Evolutionary conservation across 768 basidiomycete species (phyloP).

Genomic region (Mycena leptocephala): DNA sequence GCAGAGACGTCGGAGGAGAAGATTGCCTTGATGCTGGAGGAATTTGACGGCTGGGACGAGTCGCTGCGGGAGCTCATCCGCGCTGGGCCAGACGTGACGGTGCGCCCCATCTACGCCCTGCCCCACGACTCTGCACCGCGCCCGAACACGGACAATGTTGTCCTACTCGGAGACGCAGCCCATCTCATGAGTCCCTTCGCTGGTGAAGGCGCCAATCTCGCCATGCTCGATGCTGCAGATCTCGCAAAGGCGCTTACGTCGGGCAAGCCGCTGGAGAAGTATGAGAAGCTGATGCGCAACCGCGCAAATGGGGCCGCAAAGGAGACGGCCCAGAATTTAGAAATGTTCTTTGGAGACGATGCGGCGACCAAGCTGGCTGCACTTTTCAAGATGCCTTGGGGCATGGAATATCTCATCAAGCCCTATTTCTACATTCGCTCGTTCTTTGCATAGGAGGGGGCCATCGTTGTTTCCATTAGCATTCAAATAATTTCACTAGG

Average conservation of each 20-base stretch:
- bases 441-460: not conserved
- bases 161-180: conserved; percentile 53
- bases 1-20: conserved; percentile 4
- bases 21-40: not conserved
- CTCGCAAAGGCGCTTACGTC: conserved; percentile 20
- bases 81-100: not conserved
- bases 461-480: too few species aligned
- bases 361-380: not conserved
- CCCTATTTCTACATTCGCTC: conserved; percentile 10
- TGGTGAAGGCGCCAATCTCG: conserved; percentile 56
- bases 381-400: conserved; percentile 13
- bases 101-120: conserved; percentile 30
- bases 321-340: conserved; percentile 21
- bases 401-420: not conserved
- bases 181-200: conserved; percentile 56
- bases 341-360: conserved; percentile 23
- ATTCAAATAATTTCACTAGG: too few species aligned
- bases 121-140: conserved; percentile 7
- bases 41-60: conserved; percentile 29
- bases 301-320: conserved; percentile 15
- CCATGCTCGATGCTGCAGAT: conserved; percentile 47
- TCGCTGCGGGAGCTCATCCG: conserved; percentile 21
- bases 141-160: conserved; percentile 2
- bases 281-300: conserved; percentile 27
- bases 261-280: conserved; percentile 23